Evolutionary conservation across 2,329 filamentous ascomycete species (phyloP), one percentile per base, ranked within the genome.

Genomic region (Pseudocercospora cruenta): DNA sequence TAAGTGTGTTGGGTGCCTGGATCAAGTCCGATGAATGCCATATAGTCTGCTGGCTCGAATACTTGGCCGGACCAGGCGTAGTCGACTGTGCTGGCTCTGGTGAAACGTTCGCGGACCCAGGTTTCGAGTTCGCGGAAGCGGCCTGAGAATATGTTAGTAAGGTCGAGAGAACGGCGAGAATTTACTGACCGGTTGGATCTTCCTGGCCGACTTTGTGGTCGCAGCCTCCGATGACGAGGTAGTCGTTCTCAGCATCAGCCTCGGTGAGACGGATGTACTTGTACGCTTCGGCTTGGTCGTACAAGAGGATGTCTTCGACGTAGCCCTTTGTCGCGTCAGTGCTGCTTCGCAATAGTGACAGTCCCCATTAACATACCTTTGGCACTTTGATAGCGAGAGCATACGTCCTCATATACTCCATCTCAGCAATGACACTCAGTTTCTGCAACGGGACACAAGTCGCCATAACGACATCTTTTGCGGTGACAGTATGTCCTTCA

Each of bases 191-290:
- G 10, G 58, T 63, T 0, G 79, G 80, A 0, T 77, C 72, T 1
- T 82, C 77, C 68, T 87, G 84, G 0, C 85, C 85, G n/a, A 87
- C 84, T 72, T 86, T 85, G 78, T 88, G 86, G 70, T 87, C 86
- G 59, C 83, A 82, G 1, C 86, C 86, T 6, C 85, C 86, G 5
- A 87, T 80, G 4, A 88, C 77, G 58, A 88, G 72, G 72, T 87
- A 87, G 69, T 87, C 85, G 51, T 86, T 75, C 62, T 82, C 75
- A 0, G 83, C 80, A 62, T 87, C 85, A 71, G 85, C 86, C 0
- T 74, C 77, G 0, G 85, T 87, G 10, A 87, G 72, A 1, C 85
- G 82, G 2, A 85, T 75, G 67, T 88, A 88, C 70, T 86, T 84
- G 79, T 88, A 87, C 24, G 73, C 76, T 24, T 87, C 84, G 1